Percentiles rank a stretch among this genome's conserved stretches.
These are phyloP conservation scores for Kwoniella pini DNA, from an alignment of 768 basidiomycete species.

Conservation along the genomic window DNA sequence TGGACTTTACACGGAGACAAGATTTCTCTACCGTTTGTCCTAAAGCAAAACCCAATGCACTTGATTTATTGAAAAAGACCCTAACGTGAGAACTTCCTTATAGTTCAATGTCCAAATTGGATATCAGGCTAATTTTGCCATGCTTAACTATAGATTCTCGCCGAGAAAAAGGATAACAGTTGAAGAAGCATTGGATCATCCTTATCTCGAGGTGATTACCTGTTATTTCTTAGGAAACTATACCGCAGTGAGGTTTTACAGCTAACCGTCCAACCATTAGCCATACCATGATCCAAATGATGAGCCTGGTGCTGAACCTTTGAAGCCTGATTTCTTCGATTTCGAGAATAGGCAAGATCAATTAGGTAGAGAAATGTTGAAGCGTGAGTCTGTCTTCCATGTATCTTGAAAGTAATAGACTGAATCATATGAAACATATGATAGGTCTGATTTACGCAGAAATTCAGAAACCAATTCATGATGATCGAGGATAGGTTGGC, in stretches of 20 bases:
- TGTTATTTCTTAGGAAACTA: not conserved
- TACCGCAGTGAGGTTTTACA: slow-evolving; percentile 8
- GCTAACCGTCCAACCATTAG: slow-evolving; percentile 53
- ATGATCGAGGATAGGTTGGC: slow-evolving; percentile 11
- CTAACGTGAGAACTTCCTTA: slow-evolving; percentile 40
- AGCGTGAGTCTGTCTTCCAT: slow-evolving; percentile 33
- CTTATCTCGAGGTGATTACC: slow-evolving; percentile 68
- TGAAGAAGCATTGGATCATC: slow-evolving; percentile 81
- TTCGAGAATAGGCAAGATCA: slow-evolving; percentile 54
- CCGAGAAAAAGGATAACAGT: slow-evolving; percentile 87
- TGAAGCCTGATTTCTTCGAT: slow-evolving; percentile 56
- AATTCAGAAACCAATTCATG: slow-evolving; percentile 32
- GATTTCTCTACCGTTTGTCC: slow-evolving; percentile 71
- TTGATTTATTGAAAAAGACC: slow-evolving; percentile 49
- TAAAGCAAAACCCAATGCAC: slow-evolving; percentile 63
- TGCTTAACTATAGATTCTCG: slow-evolving; percentile 42
- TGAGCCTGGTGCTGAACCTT: slow-evolving; percentile 70
- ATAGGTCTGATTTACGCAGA: slow-evolving; percentile 41
- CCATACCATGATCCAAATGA: slow-evolving; percentile 87
- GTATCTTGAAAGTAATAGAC: not conserved
- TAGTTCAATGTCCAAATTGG: no score
- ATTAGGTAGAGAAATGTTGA: slow-evolving; percentile 52
- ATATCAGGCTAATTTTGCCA: not conserved
- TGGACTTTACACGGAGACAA: slow-evolving; percentile 81
- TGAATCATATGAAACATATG: not conserved